Base-by-base conservation (phyloP, 177 flowering plant species). In the Vitis hybrid region DNA sequence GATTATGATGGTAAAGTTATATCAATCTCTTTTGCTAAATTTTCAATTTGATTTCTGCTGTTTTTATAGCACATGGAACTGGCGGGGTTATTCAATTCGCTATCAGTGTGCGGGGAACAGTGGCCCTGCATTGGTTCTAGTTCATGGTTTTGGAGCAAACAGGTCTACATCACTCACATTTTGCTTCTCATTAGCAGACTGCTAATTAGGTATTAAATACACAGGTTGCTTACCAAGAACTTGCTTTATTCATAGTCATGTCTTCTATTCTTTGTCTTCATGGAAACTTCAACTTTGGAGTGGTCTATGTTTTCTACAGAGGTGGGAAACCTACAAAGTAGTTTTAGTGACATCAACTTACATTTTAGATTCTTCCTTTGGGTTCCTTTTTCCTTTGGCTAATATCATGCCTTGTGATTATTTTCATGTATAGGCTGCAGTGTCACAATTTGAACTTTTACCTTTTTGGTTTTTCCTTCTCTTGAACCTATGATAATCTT, bases 111-210 rank as follows among this genome's bases (percentile, higher is more conserved):
- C 89, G 57, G 98, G 98, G 51, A 77, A 68, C 73, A 73, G 60
- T 57, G 98, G 97, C 5, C 97, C 97, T 65, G 92, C 97, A 34
- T 67, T 94, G 63, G 87, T 94, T 78, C 75, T 92, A 26, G 77
- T 94, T 68, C 98, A 92, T 81, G 98, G 98, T 69, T 94, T 94
- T 79, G 98, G 98, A 74, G 97, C 98, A 78, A 94, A 92, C 97
- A 91, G 98, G 98, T 94, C 79, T 57, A 80, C 75, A 60, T 68
- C 72, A 71, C 71, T 75, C 79, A 73, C 67, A 81, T 80, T 78
- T 85, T 71, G 77, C 74, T 81, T 80, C 80, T 72, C 75, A 69
- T 81, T 79, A 74, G 63, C 74, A 71, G 82, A 17, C 79, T 80
- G 71, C 83, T 77, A 64, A 73, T 79, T 80, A 79, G 84, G 83